phyloP scores from a whole-genome alignment of 305 asterid genomes.

The Ilex paraguariensis region DNA sequence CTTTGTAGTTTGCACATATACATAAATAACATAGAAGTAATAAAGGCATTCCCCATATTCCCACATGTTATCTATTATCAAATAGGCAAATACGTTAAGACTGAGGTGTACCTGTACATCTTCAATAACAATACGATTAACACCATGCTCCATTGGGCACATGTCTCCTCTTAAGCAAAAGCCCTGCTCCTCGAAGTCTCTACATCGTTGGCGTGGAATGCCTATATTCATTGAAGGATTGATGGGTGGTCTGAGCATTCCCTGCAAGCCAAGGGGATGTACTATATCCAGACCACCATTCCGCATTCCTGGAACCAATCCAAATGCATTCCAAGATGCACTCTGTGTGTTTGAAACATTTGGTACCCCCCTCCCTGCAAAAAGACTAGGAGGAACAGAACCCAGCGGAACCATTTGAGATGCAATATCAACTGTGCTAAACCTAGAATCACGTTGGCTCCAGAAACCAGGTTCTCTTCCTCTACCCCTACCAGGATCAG shows the following conservation, averaged over 20 bases:
- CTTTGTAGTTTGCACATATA: too few species aligned
- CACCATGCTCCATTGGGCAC: conserved; percentile 99
- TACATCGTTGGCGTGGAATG: conserved; percentile 77
- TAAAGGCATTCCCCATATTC: too few species aligned
- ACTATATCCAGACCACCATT: conserved; percentile 79
- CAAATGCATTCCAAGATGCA: conserved; percentile 76
- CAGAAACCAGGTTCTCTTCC: conserved; percentile 70
- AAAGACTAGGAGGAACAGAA: conserved; percentile 52
- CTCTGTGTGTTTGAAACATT: conserved; percentile 48
- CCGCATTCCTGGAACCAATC: conserved; percentile 74
- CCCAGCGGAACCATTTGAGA: conserved; percentile 74
- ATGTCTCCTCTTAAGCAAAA: conserved; percentile 99
- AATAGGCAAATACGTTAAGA: too few species aligned
- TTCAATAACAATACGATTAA: conserved; percentile 91
- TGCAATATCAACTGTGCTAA: conserved; percentile 64
- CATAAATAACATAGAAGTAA: too few species aligned
- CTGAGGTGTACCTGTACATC: conserved; percentile 81
- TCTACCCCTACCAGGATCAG: conserved; percentile 60
- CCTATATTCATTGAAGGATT: conserved; percentile 62
- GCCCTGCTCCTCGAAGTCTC: conserved; percentile 99
- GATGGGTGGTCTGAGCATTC: conserved; percentile 58
- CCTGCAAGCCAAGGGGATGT: conserved; percentile 73
- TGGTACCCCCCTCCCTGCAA: conserved; percentile 76
- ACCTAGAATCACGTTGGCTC: conserved; percentile 73
- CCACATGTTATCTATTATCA: background rate